Evolutionary conservation across 1,139 yeast genomes (phyloP), one percentile per base, ranked within the genome.

Genomic region (Sugiyamaella neomexicana): DNA sequence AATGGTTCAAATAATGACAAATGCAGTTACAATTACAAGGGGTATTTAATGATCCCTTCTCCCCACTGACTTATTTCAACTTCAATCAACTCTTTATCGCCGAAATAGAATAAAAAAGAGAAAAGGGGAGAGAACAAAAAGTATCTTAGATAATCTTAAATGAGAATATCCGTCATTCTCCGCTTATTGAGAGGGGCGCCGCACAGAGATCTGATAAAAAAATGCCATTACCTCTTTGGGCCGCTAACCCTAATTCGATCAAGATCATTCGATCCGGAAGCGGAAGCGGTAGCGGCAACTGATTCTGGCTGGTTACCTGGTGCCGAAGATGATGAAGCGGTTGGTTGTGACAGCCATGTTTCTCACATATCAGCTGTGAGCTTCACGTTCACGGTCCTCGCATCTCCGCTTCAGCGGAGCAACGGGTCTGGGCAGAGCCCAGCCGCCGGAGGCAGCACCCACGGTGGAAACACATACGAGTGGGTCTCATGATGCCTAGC

Each of bases 121-220:
- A 29, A 29, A 29, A 29, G 34, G n/a, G n/a, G 34, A 20, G 34
- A 29, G 7, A 29, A 29, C 8, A 29, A 12, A 29, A 4, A 9
- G 34, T 29, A 4, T 31, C 36, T 31, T n/a, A 7, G 36, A 31
- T 31, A 31, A 31, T 31, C 36, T 31, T n/a, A 7, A 34, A 34
- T 34, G 15, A 13, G 5, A 34, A n/a, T 6, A 34, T 29, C 34
- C 34, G 34, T 29, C 34, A 29, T 9, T 12, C 10, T 29, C 34
- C 34, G 34, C 10, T 3, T 20, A 20, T 29, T 12, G n/a, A 4
- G n/a, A 12, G n/a, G n/a, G 34, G 34, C 42, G 42, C 49, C 49
- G 49, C 49, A 45, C 42, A 36, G 7, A 16, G 49, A 45, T 45
- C 49, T 45, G 49, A 45, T 45, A 45, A 45, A 45, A 45, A 36